phyloP scores from a whole-genome alignment of 768 basidiomycete species.

The Mycena albidolilacea region DNA sequence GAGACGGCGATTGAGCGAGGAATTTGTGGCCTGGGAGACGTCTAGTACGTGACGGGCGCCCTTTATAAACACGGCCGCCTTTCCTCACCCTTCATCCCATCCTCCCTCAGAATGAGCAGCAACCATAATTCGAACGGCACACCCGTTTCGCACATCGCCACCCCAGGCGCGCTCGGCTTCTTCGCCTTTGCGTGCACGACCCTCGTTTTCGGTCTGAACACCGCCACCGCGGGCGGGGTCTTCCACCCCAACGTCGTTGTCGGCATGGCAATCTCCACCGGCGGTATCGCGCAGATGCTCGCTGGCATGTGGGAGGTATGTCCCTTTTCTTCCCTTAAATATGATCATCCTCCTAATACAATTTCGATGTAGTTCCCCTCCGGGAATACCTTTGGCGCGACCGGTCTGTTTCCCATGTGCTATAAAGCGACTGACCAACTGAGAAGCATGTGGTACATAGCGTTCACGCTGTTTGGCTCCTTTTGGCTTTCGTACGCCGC shows the following conservation, averaged over 20 bases:
- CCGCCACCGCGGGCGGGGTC: constrained; percentile 69
- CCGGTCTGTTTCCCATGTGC: constrained; percentile 73
- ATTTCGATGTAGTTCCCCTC: constrained; percentile 59
- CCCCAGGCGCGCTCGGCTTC: constrained; percentile 79
- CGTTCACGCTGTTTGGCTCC: constrained; percentile 85
- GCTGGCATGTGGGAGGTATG: constrained; percentile 87
- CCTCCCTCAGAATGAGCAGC: constrained; percentile 32
- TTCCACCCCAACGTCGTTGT: constrained; percentile 76
- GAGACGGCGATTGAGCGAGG: constrained; percentile 31
- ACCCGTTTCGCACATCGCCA: constrained; percentile 56
- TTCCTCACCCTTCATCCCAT: constrained; percentile 14
- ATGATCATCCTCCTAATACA: constrained; percentile 26
- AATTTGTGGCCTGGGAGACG: constrained; percentile 19
- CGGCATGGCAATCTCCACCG: constrained; percentile 89
- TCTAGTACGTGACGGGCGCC: constrained; percentile 24
- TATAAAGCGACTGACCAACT: constrained; percentile 57
- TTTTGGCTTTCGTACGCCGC: constrained; percentile 91
- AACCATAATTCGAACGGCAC: constrained; percentile 21
- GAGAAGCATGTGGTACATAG: constrained; percentile 51
- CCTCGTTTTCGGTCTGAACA: constrained; percentile 83
- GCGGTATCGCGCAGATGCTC: constrained; percentile 86
- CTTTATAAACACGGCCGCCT: constrained; percentile 26
- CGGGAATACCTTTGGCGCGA: constrained; percentile 79
- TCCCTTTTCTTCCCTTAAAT: constrained; percentile 25
- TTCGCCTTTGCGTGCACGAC: constrained; percentile 90